These are phyloP conservation scores for Rhododendron simsii DNA, from an alignment of 148 eudicot genomes.

Conservation along the genomic window DNA sequence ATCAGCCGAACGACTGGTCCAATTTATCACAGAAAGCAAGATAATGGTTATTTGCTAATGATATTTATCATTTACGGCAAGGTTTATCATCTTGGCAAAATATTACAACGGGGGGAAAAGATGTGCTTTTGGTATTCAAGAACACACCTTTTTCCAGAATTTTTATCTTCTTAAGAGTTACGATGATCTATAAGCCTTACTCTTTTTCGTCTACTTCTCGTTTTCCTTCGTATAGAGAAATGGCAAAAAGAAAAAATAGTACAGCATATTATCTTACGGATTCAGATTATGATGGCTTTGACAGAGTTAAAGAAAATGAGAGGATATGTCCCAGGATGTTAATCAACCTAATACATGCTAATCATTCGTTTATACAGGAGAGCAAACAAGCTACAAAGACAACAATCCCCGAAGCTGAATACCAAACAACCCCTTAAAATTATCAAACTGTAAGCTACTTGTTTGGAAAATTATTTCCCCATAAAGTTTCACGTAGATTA, in stretches of 20 bases:
- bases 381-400: not conserved
- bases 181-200: not conserved
- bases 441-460: not conserved
- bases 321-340: not conserved
- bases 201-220: not conserved
- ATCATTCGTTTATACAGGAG: not conserved
- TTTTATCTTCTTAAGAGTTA: not conserved
- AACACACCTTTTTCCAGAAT: not conserved
- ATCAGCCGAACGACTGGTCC: not conserved
- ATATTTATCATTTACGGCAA: not conserved
- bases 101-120: not conserved
- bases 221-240: not conserved
- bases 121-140: not conserved
- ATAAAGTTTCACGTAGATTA: not conserved
- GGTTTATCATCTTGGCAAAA: not conserved
- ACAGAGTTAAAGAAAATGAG: not conserved
- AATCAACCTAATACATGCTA: not conserved
- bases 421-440: not conserved
- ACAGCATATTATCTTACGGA: not conserved
- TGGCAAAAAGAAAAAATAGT: not conserved
- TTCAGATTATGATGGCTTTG: not conserved
- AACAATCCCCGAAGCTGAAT: not conserved
- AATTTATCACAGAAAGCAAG: not conserved
- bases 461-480: not conserved
- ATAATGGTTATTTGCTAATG: not conserved